Evolutionary conservation across 192 early-diverging fungal species (phyloP), one percentile per base, ranked within the genome.

Genomic region (Mortierella claussenii): DNA sequence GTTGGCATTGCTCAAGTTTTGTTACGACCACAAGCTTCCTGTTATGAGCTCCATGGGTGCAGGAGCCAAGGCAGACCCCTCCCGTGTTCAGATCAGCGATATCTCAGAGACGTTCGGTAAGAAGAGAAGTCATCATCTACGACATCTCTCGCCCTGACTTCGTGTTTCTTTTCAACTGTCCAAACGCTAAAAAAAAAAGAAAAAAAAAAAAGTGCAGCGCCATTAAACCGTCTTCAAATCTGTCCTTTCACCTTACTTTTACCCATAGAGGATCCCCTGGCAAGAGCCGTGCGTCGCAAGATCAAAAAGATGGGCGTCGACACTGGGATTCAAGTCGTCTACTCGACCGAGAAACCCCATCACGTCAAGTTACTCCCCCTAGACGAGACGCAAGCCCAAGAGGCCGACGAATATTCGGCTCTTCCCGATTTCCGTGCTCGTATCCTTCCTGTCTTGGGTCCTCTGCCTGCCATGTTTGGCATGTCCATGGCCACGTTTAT

Each of bases 11-110:
- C 87, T 99, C 47, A 84, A 88, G 24, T 97, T 93, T 75, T 99
- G 97, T 79, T 82, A 88, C 28, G 83, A 91, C 26, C 65, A 92
- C 63, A 81, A 87, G 2, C 67, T 97, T 17, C 82, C 76, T 27
- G 91, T 99, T 23, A 94, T 99, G 30, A 92, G 92, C 46, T 94
- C 96, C 18, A 99, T 97, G 96, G 97, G 96, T 2, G 93, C 96
- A 4, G 96, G 97, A n/a, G 95, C 94, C 43, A 99, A 99, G 76
- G 87, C 94, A 1, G 96, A 99, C 78, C 93, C 96, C n/a, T 95
- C 96, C 28, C 88, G 93, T 15, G 90, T 99, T 44, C 97, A 97
- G 80, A 94, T 99, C 66, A 93, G 95, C 31, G 97, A 99, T 76
- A 97, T 99, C 54, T 88, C 91, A 57, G 90, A 95, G 40, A 98